Evolutionary conservation across 169 alveolate species (phyloP).

Genomic region (Plasmodium gonderi): DNA sequence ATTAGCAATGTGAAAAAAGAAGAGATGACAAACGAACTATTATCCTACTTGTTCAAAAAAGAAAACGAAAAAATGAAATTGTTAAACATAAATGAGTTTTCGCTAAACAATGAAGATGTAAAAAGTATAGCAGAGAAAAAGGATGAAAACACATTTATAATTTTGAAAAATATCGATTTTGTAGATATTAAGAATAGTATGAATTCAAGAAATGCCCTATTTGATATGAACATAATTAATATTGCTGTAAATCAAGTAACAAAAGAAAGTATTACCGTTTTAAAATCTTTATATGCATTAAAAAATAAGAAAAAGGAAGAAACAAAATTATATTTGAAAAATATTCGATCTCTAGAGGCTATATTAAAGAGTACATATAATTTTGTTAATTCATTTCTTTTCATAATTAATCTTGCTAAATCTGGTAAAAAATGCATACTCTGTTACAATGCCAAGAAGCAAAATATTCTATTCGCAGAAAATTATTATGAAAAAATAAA

Average conservation of each 20-base stretch:
- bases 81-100: constrained; percentile 25
- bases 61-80: constrained; percentile 6
- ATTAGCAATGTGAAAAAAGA: neutral
- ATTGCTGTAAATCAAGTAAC: constrained; percentile 24
- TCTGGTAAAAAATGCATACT: constrained; percentile 31
- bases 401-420: constrained; percentile 2
- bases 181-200: neutral
- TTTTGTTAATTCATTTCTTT: constrained; percentile 15
- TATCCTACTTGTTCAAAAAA: constrained; percentile 3
- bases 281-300: neutral
- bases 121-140: neutral
- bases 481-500: constrained; percentile 41
- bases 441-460: neutral
- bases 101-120: neutral
- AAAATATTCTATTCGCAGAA: constrained; percentile 11
- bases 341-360: neutral
- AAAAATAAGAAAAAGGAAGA: constrained; percentile 14
- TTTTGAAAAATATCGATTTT: constrained; percentile 32
- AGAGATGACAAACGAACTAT: neutral
- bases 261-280: constrained; percentile 2
- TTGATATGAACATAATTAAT: constrained; percentile 38
- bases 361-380: constrained; percentile 10
- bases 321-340: neutral
- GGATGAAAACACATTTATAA: constrained; percentile 14
- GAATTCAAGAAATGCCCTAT: neutral